Evolutionary conservation across 2,329 filamentous ascomycete species (phyloP).

Genomic region (Colletotrichum siamense): DNA sequence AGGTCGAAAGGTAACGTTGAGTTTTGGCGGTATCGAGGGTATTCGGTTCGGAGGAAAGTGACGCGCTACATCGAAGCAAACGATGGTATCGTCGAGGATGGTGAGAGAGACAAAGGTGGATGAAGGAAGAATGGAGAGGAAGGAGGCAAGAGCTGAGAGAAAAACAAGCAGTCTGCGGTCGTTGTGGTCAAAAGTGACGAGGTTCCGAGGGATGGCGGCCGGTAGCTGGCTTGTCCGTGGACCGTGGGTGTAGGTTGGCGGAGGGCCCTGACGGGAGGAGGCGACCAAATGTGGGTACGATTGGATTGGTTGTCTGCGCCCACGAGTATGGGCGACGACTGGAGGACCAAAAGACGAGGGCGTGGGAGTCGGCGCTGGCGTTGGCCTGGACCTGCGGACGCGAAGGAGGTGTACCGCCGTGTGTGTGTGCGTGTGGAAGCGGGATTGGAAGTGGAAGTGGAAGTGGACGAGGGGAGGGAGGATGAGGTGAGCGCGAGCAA

Average conservation of each 20-base stretch:
- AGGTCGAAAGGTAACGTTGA: neutral
- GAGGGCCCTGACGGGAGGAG: slow-evolving; percentile 14
- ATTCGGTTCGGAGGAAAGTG: neutral
- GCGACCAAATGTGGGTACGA: slow-evolving; percentile 8
- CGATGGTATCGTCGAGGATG: neutral
- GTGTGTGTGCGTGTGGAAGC: neutral
- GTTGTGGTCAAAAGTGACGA: slow-evolving; percentile 18
- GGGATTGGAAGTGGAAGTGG: slow-evolving; percentile 9
- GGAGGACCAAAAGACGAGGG: neutral
- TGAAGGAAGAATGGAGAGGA: neutral
- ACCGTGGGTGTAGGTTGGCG: neutral
- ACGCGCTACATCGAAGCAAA: slow-evolving; percentile 8
- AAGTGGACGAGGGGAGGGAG: neutral
- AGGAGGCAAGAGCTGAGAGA: neutral
- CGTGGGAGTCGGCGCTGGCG: neutral
- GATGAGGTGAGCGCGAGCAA: neutral
- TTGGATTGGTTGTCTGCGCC: neutral
- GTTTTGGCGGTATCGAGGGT: neutral
- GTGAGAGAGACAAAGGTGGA: neutral
- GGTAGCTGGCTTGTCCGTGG: slow-evolving; percentile 13
- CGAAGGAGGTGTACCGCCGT: neutral
- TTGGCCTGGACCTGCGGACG: neutral
- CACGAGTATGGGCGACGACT: neutral
- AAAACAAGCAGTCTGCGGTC: slow-evolving; percentile 1
- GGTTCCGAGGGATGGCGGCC: slow-evolving; percentile 19